Evolutionary conservation across 2,329 filamentous ascomycete species (phyloP).

Genomic region (Dissoconium aciculare): DNA sequence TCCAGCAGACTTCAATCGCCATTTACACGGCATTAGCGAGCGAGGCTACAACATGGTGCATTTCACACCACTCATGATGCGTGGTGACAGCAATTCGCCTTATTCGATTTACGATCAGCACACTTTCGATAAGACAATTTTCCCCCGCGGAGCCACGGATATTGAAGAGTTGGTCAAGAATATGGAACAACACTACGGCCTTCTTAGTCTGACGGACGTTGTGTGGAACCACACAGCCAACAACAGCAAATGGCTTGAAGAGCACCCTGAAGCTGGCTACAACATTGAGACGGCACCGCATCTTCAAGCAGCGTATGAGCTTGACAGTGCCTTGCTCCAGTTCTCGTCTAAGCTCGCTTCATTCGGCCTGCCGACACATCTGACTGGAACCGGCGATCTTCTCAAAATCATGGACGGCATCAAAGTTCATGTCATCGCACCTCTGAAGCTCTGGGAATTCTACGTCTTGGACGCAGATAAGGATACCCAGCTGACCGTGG

Average conservation of each 20-base stretch:
- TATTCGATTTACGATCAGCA: conserved; percentile 95
- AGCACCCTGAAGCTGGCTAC: conserved; percentile 92
- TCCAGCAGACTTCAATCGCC: conserved; percentile 76
- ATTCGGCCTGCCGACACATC: conserved; percentile 59
- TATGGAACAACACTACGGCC: conserved; percentile 70
- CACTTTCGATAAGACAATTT: conserved; percentile 65
- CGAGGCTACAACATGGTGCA: conserved; percentile 98
- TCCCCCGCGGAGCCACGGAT: conserved; percentile 74
- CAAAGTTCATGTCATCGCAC: conserved; percentile 63
- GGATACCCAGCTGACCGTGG: conserved; percentile 52
- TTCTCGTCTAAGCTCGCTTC: conserved; percentile 48
- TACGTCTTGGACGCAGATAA: conserved; percentile 70
- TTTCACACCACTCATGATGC: conserved; percentile 83
- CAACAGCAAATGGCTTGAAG: conserved; percentile 85
- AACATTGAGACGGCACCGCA: conserved; percentile 79
- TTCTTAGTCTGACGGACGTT: conserved; percentile 85
- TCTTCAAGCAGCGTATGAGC: conserved; percentile 50
- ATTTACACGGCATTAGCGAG: conserved; percentile 73
- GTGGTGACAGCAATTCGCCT: conserved; percentile 84
- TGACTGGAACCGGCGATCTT: conserved; percentile 58
- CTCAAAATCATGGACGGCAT: conserved; percentile 68
- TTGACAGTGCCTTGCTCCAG: conserved; percentile 59
- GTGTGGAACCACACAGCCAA: conserved; percentile 96
- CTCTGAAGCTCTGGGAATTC: conserved; percentile 80
- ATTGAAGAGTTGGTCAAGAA: conserved; percentile 60